These are phyloP conservation scores for Saccharomycopsis hybrid DNA, from an alignment of 1,139 yeast genomes.

Conservation along the genomic window DNA sequence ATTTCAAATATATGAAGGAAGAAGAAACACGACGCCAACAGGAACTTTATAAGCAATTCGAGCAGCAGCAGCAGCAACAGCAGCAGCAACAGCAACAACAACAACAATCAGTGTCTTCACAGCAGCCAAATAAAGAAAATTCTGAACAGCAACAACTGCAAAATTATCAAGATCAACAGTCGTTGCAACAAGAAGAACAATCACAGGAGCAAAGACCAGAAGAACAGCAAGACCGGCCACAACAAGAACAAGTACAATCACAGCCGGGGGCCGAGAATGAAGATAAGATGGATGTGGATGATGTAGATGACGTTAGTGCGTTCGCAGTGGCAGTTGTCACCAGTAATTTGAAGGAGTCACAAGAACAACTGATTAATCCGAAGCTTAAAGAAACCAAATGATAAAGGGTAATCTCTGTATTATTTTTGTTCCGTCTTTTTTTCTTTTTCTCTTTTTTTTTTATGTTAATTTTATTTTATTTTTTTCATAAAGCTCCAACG, in stretches of 20 bases:
- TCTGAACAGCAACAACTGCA: background rate
- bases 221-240: background rate
- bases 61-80: too few species aligned
- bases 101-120: background rate
- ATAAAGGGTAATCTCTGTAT: too few species aligned
- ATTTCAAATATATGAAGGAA: background rate
- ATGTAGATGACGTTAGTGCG: constrained; percentile 12
- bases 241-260: background rate
- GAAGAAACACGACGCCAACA: background rate
- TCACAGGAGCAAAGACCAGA: background rate
- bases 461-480: too few species aligned
- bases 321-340: constrained; percentile 13
- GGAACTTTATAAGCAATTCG: background rate
- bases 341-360: background rate
- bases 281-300: constrained; percentile 3
- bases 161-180: too few species aligned
- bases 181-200: too few species aligned
- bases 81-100: too few species aligned
- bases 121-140: background rate
- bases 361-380: too few species aligned
- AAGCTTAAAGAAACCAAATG: too few species aligned
- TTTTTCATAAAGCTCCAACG: too few species aligned
- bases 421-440: too few species aligned
- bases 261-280: background rate
- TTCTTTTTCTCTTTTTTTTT: too few species aligned